A percentile compares a stretch with the other conserved stretches of the same genome.
phyloP scores from a whole-genome alignment of 2,329 filamentous ascomycete species.

The Paecilomyces niveus region DNA sequence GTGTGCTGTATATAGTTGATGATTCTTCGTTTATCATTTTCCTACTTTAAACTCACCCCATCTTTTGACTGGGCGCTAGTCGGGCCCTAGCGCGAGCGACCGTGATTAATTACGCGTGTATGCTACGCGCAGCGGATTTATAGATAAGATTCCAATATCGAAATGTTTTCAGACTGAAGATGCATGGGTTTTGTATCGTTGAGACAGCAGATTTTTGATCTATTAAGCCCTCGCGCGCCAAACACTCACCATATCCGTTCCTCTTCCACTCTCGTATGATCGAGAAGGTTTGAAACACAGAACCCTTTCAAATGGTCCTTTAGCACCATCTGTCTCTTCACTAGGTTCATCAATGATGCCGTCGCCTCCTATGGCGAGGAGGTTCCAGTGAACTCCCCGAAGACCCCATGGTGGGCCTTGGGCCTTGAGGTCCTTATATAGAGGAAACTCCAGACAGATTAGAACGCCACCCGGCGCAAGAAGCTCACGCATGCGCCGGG shows the following conservation, averaged over 20 bases:
- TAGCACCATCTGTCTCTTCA: not conserved
- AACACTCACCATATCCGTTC: not conserved
- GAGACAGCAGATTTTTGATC: not conserved
- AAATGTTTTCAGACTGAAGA: too few relatives aligned
- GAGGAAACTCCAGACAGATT: not conserved
- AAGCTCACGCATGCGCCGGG: not conserved
- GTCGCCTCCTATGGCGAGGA: not conserved
- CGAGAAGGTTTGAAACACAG: not conserved
- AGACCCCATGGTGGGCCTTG: not conserved
- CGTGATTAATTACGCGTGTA: too few relatives aligned
- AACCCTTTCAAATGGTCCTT: not conserved
- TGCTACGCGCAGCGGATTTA: too few relatives aligned
- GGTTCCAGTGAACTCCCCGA: not conserved
- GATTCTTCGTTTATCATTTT: not conserved
- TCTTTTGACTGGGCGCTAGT: too few relatives aligned
- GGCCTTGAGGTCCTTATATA: not conserved
- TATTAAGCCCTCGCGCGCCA: not conserved
- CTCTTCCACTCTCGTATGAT: not conserved
- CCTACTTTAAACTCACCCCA: not conserved
- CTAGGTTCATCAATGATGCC: not conserved
- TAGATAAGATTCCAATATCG: too few relatives aligned
- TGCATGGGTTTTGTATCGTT: too few relatives aligned
- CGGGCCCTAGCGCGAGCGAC: too few relatives aligned
- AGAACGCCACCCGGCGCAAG: not conserved
- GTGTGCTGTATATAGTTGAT: too few relatives aligned